These are phyloP conservation scores for Eucalyptus tenuipes DNA, from an alignment of 345 rosid genomes.

Conservation along the genomic window DNA sequence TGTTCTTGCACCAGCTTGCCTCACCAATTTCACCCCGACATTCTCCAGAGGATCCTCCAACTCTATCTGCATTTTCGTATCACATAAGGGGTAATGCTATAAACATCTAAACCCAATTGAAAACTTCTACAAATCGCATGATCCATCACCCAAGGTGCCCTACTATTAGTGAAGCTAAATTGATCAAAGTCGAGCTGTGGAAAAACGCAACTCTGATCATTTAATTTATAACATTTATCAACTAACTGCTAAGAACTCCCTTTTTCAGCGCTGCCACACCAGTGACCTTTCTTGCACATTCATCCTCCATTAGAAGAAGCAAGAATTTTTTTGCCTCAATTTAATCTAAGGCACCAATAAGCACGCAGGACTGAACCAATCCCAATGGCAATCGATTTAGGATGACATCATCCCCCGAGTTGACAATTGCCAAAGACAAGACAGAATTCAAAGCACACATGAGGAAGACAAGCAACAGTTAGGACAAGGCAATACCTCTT, in stretches of 20 bases:
- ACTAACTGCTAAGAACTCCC: not conserved
- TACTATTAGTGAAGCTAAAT: not conserved
- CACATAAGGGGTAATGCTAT: not conserved
- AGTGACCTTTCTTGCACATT: not conserved
- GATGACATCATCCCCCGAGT: not conserved
- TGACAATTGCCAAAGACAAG: not conserved
- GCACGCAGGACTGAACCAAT: not conserved
- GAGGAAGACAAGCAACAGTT: not conserved
- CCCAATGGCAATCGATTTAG: not conserved
- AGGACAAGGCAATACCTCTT: constrained; percentile 32
- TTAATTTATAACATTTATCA: not conserved
- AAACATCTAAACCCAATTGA: not conserved
- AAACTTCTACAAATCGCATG: not conserved
- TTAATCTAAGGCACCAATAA: not conserved
- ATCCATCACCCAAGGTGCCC: not conserved
- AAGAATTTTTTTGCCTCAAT: not conserved
- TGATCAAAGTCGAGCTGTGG: not conserved
- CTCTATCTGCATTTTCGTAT: constrained; percentile 43
- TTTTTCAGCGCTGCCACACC: not conserved
- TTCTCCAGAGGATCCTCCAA: constrained; percentile 88
- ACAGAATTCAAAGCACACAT: not conserved
- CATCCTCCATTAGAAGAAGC: not conserved
- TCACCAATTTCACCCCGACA: constrained; percentile 93
- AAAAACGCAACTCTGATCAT: not conserved
- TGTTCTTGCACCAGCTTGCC: constrained; percentile 96